These are phyloP conservation scores for Oxyria digyna DNA, from an alignment of 148 eudicot species.

Conservation along the genomic window DNA sequence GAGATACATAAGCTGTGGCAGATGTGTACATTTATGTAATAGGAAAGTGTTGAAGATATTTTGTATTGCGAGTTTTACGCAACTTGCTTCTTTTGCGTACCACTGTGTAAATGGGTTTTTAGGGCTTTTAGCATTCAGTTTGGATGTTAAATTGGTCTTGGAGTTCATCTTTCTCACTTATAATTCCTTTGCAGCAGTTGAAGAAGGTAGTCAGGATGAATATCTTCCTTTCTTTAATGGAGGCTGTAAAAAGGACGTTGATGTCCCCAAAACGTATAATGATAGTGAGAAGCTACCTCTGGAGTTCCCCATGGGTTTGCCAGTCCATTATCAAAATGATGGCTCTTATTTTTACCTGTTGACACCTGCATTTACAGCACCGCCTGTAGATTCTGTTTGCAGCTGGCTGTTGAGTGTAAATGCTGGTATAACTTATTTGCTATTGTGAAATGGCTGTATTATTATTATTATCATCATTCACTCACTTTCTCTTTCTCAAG, in stretches of 20 bases:
- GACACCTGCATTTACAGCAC: slow-evolving; percentile 71
- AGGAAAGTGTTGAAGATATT: not conserved
- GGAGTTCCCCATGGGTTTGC: slow-evolving; percentile 32
- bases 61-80: not conserved
- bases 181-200: slow-evolving; percentile 21
- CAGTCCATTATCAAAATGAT: slow-evolving; percentile 49
- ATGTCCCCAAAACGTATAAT: slow-evolving; percentile 11
- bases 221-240: slow-evolving; percentile 33
- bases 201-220: slow-evolving; percentile 21
- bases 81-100: not conserved
- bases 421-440: slow-evolving; percentile 21
- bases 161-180: not conserved
- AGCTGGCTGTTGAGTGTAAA: slow-evolving; percentile 42
- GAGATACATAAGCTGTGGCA: slow-evolving; percentile 1
- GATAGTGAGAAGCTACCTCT: slow-evolving; percentile 16
- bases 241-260: slow-evolving; percentile 17
- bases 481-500: not conserved
- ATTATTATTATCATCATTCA: too few relatives aligned
- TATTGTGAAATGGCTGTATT: slow-evolving; percentile 3
- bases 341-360: slow-evolving; percentile 56
- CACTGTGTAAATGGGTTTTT: not conserved
- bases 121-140: not conserved
- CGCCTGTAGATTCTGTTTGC: slow-evolving; percentile 44
- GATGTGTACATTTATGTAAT: not conserved
- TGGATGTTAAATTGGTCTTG: not conserved